Base-by-base conservation (phyloP, 2,329 filamentous ascomycete genomes). In the Cytospora piceae region DNA sequence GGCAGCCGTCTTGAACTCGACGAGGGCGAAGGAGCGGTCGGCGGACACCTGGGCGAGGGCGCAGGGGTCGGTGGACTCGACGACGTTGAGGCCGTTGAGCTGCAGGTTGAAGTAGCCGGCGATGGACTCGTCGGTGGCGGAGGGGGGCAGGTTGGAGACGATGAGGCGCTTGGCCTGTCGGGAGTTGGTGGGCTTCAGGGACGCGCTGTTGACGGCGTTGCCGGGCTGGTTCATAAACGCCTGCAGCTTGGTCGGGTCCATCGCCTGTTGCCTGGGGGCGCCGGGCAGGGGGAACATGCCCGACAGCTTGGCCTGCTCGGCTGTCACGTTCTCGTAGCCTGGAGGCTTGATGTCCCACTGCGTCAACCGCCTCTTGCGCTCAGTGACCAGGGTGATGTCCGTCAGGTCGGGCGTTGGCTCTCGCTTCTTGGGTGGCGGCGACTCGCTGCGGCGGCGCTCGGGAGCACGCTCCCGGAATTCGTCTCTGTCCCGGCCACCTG, bases 341-440 rank as follows among this genome's bases (percentile, higher is more conserved):
- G 93, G 92, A 7, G 95, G 95, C 81, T 99, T 99, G 78, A 99
- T 97, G 77, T 99, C 96, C 95, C 95, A 99, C 78, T 99, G 96
- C 42, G 94, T 98, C 83, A 99, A 82, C 67, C 95, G 90, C 72
- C 96, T 90, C 83, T 94, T 95, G 73, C 94, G 90, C 74, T 94
- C 90, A 69, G 93, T 82, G 66, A 99, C 84, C 4, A 93, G 87
- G n/a, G 90, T 83, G 67, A 96, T 82, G 73, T 96, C 88, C 67
- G 94, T 96, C 75, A 99, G 82, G 77, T 99, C 96, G 42, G 95
- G 96, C 0, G 95, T 99, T 9, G 95, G 93, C 78, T 99, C 95
- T 77, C 92, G 90, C 81, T 94, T 95, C 82, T 96, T 96, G 12
- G 89, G 88, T 32, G 92, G 91, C 46, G 93, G 92, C 54, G 90